These are phyloP conservation scores for Globisporangium viniferum DNA, from an alignment of 352 stramenopile species.

Conservation along the genomic window DNA sequence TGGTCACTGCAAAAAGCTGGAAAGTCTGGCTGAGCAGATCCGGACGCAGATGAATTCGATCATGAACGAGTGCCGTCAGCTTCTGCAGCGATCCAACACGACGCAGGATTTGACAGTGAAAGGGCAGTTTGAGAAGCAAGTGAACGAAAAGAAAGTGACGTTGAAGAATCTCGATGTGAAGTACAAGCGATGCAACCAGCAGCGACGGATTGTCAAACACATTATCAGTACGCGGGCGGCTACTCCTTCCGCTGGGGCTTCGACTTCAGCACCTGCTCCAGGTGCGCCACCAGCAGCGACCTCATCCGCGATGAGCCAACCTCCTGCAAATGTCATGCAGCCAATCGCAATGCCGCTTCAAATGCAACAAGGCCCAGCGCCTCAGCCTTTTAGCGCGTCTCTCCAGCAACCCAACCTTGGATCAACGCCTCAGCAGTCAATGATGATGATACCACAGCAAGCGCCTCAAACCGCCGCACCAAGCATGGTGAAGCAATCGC, in stretches of 20 bases:
- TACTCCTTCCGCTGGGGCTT: background rate
- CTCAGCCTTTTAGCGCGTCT: constrained; percentile 17
- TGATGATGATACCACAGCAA: background rate
- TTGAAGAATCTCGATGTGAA: constrained; percentile 78
- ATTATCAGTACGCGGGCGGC: constrained; percentile 55
- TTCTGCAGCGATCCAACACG: constrained; percentile 72
- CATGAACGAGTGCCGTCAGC: constrained; percentile 79
- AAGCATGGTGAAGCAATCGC: constrained; percentile 31
- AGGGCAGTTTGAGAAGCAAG: constrained; percentile 61
- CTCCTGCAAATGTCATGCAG: constrained; percentile 27
- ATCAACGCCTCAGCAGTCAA: background rate
- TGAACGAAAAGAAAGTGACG: constrained; percentile 63
- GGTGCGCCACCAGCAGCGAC: background rate
- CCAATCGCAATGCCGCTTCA: constrained; percentile 43
- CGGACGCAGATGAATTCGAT: constrained; percentile 76
- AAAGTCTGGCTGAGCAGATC: constrained; percentile 78
- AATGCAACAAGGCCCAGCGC: constrained; percentile 14
- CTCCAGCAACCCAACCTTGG: constrained; percentile 18
- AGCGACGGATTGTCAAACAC: constrained; percentile 79
- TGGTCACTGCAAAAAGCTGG: constrained; percentile 75
- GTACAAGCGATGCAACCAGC: constrained; percentile 75
- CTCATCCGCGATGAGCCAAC: constrained; percentile 4
- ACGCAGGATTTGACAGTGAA: constrained; percentile 64
- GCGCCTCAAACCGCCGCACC: background rate
- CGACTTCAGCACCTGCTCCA: background rate